Conservation (phyloP, 73 alveolate species). For the Tetrahymena malaccensis region DNA sequence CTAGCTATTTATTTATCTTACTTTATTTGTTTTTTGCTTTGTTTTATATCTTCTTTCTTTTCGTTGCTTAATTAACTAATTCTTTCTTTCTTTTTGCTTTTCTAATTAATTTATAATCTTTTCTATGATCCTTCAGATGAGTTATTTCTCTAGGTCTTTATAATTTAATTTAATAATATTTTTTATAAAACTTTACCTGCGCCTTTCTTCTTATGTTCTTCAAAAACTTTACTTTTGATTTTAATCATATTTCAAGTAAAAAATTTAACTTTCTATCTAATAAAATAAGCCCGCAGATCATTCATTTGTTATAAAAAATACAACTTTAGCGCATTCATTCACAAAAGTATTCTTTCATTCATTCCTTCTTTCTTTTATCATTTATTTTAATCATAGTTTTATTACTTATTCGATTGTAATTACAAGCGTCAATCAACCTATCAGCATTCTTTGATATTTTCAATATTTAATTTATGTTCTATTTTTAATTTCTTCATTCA, state of each 20-base stretch:
- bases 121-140: not conserved
- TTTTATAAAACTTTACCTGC: not conserved
- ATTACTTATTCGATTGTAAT: too few relatives aligned
- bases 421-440: too few relatives aligned
- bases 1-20: not conserved
- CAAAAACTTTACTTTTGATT: not conserved
- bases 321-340: not conserved
- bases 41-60: not conserved
- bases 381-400: too few relatives aligned
- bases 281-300: not conserved
- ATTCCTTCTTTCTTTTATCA: too few relatives aligned
- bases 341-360: not conserved
- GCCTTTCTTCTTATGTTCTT: not conserved
- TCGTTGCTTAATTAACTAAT: not conserved
- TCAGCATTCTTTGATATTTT: too few relatives aligned
- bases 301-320: not conserved
- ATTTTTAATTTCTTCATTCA: too few relatives aligned
- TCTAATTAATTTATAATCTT: not conserved
- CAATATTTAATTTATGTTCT: too few relatives aligned
- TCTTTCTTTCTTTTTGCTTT: not conserved
- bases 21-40: not conserved
- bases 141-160: not conserved
- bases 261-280: not conserved
- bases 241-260: not conserved
- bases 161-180: not conserved